Base-by-base conservation (phyloP, 257 asterid species). In the Ajuga chamaepitys region DNA sequence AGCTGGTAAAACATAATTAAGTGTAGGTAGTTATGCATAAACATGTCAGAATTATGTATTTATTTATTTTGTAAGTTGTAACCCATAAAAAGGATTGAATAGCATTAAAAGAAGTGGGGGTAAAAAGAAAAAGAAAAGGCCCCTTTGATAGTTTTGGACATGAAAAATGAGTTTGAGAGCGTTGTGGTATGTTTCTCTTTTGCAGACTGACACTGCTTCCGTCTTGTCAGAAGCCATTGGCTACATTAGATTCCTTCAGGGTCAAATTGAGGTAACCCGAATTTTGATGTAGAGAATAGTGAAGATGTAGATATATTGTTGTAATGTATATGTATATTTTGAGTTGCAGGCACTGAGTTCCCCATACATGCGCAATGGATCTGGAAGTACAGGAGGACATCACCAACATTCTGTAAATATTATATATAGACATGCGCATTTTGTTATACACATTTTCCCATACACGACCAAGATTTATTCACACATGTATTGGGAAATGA, bases 201-300 rank as follows among this genome's bases (percentile, higher is more conserved):
- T 93, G 87, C 98, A 93, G 98, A 93, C 97, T 84, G 98, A 93
- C 84, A 93, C 98, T 48, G 98, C 98, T 70, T 93, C 98, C 67
- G 98, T 93, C 74, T 78, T 93, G 89, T 93, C 97, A 81, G 98
- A 93, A 76, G 86, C 96, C 76, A 89, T 89, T 75, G 96, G 91
- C 51, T 87, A 81, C 83, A 87, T 93, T 79, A 86, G 95, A 89
- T 85, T 89, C 96, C 97, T 93, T 67, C 97, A 89, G 67, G 78
- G 77, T 60, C 98, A 87, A 72, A 89, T 93, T 82, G 88, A 93
- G 97, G 97, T 93, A 58, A 58, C 69, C 13, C 5, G n/a, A n/a
- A n/a, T n/a, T n/a, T n/a, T n/a, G n/a, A n/a, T n/a, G n/a, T n/a
- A n/a, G n/a, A n/a, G n/a, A n/a, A n/a, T n/a, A n/a, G n/a, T n/a